phyloP scores from a whole-genome alignment of 2,329 filamentous ascomycete species.

The Fusarium xylarioides region DNA sequence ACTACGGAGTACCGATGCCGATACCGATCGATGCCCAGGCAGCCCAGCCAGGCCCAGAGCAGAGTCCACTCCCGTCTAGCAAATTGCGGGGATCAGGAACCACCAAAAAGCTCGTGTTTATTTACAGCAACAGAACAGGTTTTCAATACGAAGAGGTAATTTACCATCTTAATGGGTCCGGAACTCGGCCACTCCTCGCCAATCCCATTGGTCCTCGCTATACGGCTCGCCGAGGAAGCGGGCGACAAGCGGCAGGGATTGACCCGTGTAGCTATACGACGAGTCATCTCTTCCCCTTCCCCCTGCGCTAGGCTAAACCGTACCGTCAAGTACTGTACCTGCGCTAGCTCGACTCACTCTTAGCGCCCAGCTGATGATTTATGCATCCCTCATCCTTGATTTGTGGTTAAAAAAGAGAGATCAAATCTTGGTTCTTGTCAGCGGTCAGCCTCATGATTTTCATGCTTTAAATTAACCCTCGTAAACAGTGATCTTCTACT shows the following conservation, averaged over 20 bases:
- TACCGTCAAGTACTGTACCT: neutral
- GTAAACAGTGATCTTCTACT: neutral
- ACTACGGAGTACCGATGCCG: neutral
- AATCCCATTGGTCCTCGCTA: neutral
- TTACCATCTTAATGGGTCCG: conserved; percentile 4
- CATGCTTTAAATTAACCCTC: neutral
- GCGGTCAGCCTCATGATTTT: neutral
- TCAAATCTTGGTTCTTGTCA: neutral
- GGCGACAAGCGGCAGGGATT: neutral
- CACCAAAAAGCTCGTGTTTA: conserved; percentile 20
- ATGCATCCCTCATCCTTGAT: neutral
- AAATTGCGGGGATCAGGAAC: conserved; percentile 5
- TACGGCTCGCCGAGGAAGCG: neutral
- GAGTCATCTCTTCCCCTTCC: neutral
- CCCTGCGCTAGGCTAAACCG: neutral
- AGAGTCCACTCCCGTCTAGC: neutral
- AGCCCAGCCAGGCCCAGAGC: neutral
- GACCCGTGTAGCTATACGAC: neutral
- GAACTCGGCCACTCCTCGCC: conserved; percentile 1
- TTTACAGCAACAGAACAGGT: conserved; percentile 13
- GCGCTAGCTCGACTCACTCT: neutral
- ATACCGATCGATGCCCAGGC: conserved; percentile 7
- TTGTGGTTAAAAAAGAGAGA: neutral
- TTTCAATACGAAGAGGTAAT: conserved; percentile 22
- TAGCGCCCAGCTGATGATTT: neutral